Conservation (phyloP, 768 basidiomycete species). For the Sarcodon aspratus region DNA sequence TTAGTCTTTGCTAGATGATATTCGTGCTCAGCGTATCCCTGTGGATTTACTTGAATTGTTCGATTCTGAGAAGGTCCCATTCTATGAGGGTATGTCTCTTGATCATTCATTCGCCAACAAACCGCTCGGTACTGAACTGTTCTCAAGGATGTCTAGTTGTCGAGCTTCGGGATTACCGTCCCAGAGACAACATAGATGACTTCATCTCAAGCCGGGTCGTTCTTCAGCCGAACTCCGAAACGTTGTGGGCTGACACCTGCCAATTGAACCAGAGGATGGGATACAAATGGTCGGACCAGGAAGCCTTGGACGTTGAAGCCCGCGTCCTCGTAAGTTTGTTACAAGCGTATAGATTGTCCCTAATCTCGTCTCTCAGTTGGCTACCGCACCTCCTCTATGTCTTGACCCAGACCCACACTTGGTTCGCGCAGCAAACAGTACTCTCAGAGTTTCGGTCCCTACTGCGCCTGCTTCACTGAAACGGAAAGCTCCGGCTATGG, state of each 20-base stretch:
- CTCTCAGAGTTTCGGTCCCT: constrained; percentile 61
- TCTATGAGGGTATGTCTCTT: constrained; percentile 61
- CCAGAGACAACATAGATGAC: constrained; percentile 25
- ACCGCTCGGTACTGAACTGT: background rate
- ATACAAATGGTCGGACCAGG: constrained; percentile 54
- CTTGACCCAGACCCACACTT: constrained; percentile 73
- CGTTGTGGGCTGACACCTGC: constrained; percentile 72
- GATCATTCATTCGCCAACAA: background rate
- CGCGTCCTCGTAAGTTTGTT: constrained; percentile 48
- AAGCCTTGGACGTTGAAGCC: constrained; percentile 66
- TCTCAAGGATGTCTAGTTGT: constrained; percentile 72
- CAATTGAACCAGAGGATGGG: constrained; percentile 48
- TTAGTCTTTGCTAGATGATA: constrained; percentile 74
- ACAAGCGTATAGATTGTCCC: constrained; percentile 2
- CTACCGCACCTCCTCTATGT: constrained; percentile 67
- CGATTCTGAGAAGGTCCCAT: constrained; percentile 59
- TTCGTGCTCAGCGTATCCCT: constrained; percentile 74
- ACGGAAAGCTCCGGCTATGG: constrained; percentile 58
- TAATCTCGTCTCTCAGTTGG: constrained; percentile 33
- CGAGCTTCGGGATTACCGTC: constrained; percentile 68
- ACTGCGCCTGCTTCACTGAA: constrained; percentile 66
- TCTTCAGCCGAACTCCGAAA: constrained; percentile 68
- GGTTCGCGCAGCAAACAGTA: constrained; percentile 63
- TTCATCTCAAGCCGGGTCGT: constrained; percentile 36
- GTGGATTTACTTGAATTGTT: constrained; percentile 79